Evolutionary conservation across 768 basidiomycete species (phyloP), one percentile per base, ranked within the genome.

Genomic region (Stropharia rugosoannulata): DNA sequence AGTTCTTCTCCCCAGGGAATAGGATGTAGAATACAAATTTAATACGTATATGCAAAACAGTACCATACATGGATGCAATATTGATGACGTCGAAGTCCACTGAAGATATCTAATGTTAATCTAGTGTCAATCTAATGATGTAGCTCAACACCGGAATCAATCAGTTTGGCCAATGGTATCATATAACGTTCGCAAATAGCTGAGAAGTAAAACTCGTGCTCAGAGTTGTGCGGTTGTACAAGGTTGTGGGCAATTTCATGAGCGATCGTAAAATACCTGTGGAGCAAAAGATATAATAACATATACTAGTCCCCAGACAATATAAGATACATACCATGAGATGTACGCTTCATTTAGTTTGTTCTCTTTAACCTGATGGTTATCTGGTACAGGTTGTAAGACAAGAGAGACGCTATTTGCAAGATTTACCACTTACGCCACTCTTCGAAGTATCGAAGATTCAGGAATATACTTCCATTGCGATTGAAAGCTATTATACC

Each of bases 191-290:
- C 92, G 59, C 90, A 91, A 16, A 98, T 89, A 5, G 90, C 86
- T 27, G 93, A 93, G 64, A 96, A 95, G 69, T 93, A 97, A 69
- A 97, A 98, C 59, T 94, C 93, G 60, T 96, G 95, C 65, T 95
- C 88, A 1, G 91, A 86, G 68, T 96, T 95, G 64, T 97, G 95
- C 0, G 84, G 82, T 40, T 85, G 79, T 13, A 95, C 87, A 2
- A 97, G 75, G 65, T 96, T 98, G 70, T 98, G 95, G 8, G 92
- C 92, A 61, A 94, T 90, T 66, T 94, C 94, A 67, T 97, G 96
- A 0, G 95, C 94, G 12, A 97, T 78, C 0, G 90, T 87, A 64
- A 95, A 93, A 70, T 89, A 99, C 90, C 90, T 89, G 8, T 27
- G 36, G 51, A 8, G 15, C 42, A 9, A n/a, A 18, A 10, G 9